These are phyloP conservation scores for Cystobasidiaceae sp. DNA, from an alignment of 1,284 basidiomycete species.

Conservation along the genomic window DNA sequence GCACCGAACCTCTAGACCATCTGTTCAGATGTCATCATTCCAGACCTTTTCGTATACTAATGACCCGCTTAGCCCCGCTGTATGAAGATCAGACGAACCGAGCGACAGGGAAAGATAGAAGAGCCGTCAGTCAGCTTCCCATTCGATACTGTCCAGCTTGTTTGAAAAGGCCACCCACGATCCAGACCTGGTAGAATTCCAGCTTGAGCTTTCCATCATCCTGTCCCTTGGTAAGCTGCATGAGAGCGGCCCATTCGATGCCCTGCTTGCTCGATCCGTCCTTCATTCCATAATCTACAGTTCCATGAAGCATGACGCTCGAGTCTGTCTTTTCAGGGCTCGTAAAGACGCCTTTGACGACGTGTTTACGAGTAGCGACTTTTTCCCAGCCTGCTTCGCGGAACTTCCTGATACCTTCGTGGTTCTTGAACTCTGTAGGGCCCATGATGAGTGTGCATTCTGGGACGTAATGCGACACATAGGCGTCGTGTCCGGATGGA, in stretches of 20 bases:
- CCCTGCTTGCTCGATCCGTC: slow-evolving; percentile 37
- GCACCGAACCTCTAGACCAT: too few relatives aligned
- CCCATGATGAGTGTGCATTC: slow-evolving; percentile 40
- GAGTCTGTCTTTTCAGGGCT: background rate
- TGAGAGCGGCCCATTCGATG: slow-evolving; percentile 36
- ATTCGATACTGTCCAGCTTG: too few relatives aligned
- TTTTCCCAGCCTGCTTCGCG: slow-evolving; percentile 39
- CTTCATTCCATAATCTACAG: slow-evolving; percentile 40
- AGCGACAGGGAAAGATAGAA: too few relatives aligned
- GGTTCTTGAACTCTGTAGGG: slow-evolving; percentile 35
- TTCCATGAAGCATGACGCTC: slow-evolving; percentile 38
- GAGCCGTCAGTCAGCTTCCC: too few relatives aligned
- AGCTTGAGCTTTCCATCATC: slow-evolving; percentile 34
- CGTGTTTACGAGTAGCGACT: slow-evolving; percentile 37
- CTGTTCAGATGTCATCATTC: too few relatives aligned
- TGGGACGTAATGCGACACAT: slow-evolving; percentile 37
- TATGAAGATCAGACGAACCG: too few relatives aligned
- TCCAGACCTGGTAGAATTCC: slow-evolving; percentile 42
- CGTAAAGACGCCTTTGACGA: slow-evolving; percentile 37
- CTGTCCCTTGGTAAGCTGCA: slow-evolving; percentile 33
- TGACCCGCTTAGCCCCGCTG: too few relatives aligned
- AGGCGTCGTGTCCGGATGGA: slow-evolving; percentile 34
- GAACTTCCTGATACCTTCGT: slow-evolving; percentile 35
- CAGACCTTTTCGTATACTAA: too few relatives aligned
- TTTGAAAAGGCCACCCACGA: slow-evolving; percentile 37